phyloP scores from a whole-genome alignment of 495 filamentous ascomycete genomes.

The Trichoderma parareesei region DNA sequence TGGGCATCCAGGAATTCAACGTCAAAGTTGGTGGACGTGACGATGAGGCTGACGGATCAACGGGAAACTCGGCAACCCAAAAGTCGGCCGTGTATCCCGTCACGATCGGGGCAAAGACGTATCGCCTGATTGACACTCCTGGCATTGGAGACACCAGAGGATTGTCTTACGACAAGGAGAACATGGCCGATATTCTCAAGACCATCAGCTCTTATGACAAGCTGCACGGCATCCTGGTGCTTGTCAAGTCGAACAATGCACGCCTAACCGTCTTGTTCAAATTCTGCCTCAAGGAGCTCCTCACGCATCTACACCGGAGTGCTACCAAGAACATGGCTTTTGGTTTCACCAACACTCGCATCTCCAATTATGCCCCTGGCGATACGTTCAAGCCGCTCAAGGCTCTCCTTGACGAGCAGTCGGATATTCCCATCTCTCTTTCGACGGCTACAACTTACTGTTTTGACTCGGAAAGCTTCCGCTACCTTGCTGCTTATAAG shows the following conservation, averaged over 20 bases:
- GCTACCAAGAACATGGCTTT: slow-evolving; percentile 35
- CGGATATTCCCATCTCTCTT: slow-evolving; percentile 20
- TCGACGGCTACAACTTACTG: slow-evolving; percentile 27
- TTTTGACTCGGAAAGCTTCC: slow-evolving; percentile 41
- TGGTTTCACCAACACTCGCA: slow-evolving; percentile 38
- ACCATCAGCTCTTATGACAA: slow-evolving; percentile 25
- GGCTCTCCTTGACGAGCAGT: slow-evolving; percentile 20
- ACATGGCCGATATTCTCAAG: slow-evolving; percentile 35
- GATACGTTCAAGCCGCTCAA: slow-evolving; percentile 32
- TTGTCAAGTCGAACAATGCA: slow-evolving; percentile 37
- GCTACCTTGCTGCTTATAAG: slow-evolving; percentile 34
- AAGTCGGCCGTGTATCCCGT: slow-evolving; percentile 28
- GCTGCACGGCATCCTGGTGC: slow-evolving; percentile 37
- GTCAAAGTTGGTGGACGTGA: slow-evolving; percentile 23
- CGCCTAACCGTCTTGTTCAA: slow-evolving; percentile 30
- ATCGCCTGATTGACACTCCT: slow-evolving; percentile 39
- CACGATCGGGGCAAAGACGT: slow-evolving; percentile 16
- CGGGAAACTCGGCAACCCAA: slow-evolving; percentile 33
- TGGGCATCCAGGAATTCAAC: slow-evolving; percentile 17
- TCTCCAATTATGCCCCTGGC: slow-evolving; percentile 34
- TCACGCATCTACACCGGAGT: slow-evolving; percentile 31
- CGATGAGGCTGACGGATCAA: slow-evolving; percentile 28
- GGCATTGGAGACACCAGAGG: slow-evolving; percentile 39
- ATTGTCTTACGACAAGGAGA: slow-evolving; percentile 27
- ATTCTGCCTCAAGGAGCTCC: slow-evolving; percentile 36